phyloP scores from a whole-genome alignment of 768 basidiomycete genomes.

The Mycena sanguinolenta region DNA sequence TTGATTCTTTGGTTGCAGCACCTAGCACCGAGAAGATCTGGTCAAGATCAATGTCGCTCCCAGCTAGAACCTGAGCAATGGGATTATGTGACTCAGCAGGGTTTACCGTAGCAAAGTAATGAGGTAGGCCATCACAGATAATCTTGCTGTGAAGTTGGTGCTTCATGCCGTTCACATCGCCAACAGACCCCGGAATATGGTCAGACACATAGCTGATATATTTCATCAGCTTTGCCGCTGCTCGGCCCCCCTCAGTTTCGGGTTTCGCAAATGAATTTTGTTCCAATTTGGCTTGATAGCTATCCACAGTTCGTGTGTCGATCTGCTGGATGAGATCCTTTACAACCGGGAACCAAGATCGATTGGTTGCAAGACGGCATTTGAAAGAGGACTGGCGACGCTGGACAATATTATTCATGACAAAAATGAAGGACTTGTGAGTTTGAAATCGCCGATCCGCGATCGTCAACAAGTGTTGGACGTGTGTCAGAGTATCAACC shows the following conservation, averaged over 20 bases:
- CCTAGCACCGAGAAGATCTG: conserved; percentile 30
- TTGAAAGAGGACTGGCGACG: conserved; percentile 29
- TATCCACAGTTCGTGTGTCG: conserved; percentile 9
- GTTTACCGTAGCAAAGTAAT: conserved; percentile 39
- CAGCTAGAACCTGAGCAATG: conserved; percentile 37
- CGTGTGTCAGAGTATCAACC: conserved; percentile 27
- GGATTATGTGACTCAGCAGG: conserved; percentile 38
- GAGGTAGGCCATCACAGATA: conserved; percentile 31
- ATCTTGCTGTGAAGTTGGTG: conserved; percentile 32
- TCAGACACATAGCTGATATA: conserved; percentile 37
- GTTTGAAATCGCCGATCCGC: conserved; percentile 32
- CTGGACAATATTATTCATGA: conserved; percentile 34
- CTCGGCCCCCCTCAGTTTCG: conserved; percentile 36
- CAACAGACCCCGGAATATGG: conserved; percentile 37
- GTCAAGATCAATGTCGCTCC: conserved; percentile 37
- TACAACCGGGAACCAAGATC: conserved; percentile 34
- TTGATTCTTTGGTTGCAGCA: not conserved
- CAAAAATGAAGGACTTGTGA: conserved; percentile 33
- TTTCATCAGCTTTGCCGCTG: conserved; percentile 28
- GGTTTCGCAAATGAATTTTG: conserved; percentile 32
- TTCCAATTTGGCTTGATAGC: conserved; percentile 25
- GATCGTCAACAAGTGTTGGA: conserved; percentile 26
- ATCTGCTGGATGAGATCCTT: conserved; percentile 21
- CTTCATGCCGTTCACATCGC: conserved; percentile 34
- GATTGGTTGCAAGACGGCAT: conserved; percentile 23